Evolutionary conservation across 192 early-diverging fungal species (phyloP).

Genomic region (Backusella parvicylindrica): DNA sequence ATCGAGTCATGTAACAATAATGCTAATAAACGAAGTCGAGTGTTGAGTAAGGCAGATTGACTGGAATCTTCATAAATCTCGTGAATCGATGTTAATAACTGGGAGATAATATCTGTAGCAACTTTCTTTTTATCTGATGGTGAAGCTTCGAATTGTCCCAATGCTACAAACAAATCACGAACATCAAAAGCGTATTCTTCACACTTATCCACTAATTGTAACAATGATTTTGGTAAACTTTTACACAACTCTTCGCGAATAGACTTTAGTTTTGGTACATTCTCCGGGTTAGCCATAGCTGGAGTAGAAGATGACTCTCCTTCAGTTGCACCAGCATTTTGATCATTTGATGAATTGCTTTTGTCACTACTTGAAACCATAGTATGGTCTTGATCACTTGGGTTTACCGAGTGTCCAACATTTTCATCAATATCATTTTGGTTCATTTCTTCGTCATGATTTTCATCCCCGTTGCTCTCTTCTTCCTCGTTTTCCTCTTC

Average conservation of each 20-base stretch:
- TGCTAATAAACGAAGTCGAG: constrained; percentile 53
- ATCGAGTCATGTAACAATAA: constrained; percentile 54
- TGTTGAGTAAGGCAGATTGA: background rate
- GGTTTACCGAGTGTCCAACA: constrained; percentile 16
- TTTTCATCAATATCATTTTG: constrained; percentile 30
- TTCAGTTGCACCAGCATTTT: constrained; percentile 21
- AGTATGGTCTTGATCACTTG: constrained; percentile 30
- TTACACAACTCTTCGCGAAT: constrained; percentile 39
- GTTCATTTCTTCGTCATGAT: constrained; percentile 15
- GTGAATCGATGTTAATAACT: background rate
- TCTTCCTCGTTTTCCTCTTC: constrained; percentile 36
- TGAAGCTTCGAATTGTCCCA: constrained; percentile 48
- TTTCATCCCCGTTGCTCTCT: constrained; percentile 20
- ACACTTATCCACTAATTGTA: constrained; percentile 45
- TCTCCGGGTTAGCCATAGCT: background rate
- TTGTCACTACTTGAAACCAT: constrained; percentile 3
- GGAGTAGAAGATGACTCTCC: background rate
- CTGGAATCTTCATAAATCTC: background rate
- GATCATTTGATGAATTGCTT: constrained; percentile 27
- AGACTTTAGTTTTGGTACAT: constrained; percentile 18
- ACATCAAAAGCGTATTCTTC: constrained; percentile 66
- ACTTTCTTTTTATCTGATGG: background rate
- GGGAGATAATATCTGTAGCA: background rate
- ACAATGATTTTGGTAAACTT: constrained; percentile 36
- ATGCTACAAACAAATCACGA: constrained; percentile 58